phyloP scores from a whole-genome alignment of 2,329 filamentous ascomycete genomes.

The Chaetomiaceae sp. region DNA sequence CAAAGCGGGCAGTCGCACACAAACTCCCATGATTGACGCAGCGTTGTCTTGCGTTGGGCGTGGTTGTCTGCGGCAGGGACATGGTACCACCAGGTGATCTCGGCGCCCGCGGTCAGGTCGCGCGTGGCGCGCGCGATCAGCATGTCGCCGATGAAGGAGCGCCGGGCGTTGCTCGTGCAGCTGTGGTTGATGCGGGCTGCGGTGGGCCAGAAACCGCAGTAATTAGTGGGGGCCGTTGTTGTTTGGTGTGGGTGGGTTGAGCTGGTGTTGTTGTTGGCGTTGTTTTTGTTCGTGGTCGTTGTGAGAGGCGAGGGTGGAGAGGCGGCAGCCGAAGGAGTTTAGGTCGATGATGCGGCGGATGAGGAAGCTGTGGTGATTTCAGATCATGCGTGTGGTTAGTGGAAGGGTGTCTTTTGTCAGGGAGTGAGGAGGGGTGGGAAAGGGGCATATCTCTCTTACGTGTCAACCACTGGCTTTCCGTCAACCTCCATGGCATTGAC shows the following conservation, averaged over 20 bases:
- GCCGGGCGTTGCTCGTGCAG: constrained; percentile 43
- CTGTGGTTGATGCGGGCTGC: constrained; percentile 50
- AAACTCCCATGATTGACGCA: constrained; percentile 37
- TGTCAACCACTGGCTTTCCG: constrained; percentile 19
- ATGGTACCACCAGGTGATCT: constrained; percentile 41
- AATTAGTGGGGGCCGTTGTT: constrained; percentile 20
- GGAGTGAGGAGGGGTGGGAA: neutral
- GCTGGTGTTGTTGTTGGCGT: too few species aligned
- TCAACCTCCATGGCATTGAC: constrained; percentile 22
- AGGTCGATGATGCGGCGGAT: constrained; percentile 37
- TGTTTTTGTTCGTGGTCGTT: too few species aligned
- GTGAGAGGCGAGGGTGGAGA: constrained; percentile 23
- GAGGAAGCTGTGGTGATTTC: constrained; percentile 35
- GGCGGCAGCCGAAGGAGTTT: constrained; percentile 38
- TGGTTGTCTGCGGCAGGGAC: constrained; percentile 23
- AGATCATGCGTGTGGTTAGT: neutral
- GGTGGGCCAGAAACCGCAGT: constrained; percentile 40
- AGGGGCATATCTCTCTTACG: constrained; percentile 16
- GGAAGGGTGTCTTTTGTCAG: too few species aligned
- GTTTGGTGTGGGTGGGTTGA: neutral
- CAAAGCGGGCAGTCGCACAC: constrained; percentile 37
- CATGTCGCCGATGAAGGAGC: constrained; percentile 51
- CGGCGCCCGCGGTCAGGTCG: constrained; percentile 40
- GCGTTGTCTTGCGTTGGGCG: constrained; percentile 30
- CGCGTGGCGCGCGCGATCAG: constrained; percentile 32